Evolutionary conservation across 2,329 filamentous ascomycete genomes (phyloP), one percentile per base, ranked within the genome.

Genomic region (Metarhizium album): DNA sequence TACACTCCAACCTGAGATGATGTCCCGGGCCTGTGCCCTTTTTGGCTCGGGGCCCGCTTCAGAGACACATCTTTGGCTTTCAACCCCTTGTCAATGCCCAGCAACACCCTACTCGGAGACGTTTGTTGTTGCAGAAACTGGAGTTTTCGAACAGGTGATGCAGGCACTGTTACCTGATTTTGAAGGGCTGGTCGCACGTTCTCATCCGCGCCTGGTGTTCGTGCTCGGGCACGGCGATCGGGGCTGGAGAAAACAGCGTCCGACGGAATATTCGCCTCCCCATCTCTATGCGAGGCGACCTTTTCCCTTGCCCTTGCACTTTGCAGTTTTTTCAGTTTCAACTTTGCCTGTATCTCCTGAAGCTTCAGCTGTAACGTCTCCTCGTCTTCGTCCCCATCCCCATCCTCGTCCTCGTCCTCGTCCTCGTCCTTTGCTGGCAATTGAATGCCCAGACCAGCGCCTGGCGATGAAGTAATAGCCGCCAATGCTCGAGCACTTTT

Each of bases 71-170:
- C 89, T 52, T 80, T 80, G 2, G 84, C 90, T 59, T 76, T 85
- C 35, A 90, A 71, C 1, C 89, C 90, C 64, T 95, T 94, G 67
- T 95, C 90, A 54, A 97, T 94, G 4, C 93, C 91, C 16, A 97
- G 67, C 18, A 89, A 68, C 14, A 93, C 79, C 53, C 90, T 78
- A 49, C 85, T 85, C 1, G 93, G 91, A 1, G 90, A 96, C 24
- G 76, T 80, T 35, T 82, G 83, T 14, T 79, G 71, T 2, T 73
- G 62, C 1, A 67, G 63, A 14, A 72, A 66, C 64, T 74, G 68
- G 59, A 73, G 58, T 70, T 80, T 66, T 70, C 76, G 84, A 4
- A 91, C 86, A 1, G 90, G 80, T 8, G 82, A 84, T 3, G 78
- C 80, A 2, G 89, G 89, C 14, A 97, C 86, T 65, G 95, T 81